Evolutionary conservation across 805 yeast genomes (phyloP).

Genomic region (Candida anglica): DNA sequence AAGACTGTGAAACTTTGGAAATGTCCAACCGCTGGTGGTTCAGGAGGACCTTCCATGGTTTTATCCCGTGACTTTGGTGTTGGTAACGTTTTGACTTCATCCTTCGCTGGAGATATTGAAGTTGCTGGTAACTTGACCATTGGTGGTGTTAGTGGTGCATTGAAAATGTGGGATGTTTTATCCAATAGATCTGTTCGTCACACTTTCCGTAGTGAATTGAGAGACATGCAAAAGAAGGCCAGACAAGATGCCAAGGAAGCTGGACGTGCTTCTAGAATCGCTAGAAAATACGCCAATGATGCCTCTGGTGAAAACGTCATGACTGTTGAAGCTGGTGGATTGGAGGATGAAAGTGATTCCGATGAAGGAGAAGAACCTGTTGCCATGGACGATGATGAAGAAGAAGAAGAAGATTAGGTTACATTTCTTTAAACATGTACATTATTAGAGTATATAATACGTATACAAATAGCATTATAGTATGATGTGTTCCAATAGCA

Average conservation of each 20-base stretch:
- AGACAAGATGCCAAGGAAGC: conserved; percentile 48
- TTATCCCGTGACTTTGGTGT: conserved; percentile 88
- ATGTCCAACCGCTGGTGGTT: conserved; percentile 37
- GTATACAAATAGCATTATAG: too few species aligned
- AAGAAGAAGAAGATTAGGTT: conserved; percentile 10
- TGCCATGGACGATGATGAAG: conserved; percentile 22
- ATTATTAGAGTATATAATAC: not conserved
- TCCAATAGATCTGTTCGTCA: conserved; percentile 75
- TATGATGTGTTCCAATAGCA: too few species aligned
- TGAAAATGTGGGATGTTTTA: conserved; percentile 92
- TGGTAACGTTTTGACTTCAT: conserved; percentile 81
- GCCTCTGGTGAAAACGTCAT: conserved; percentile 51
- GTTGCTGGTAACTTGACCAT: conserved; percentile 78
- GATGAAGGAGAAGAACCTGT: conserved; percentile 50
- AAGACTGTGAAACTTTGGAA: conserved; percentile 87
- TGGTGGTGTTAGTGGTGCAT: conserved; percentile 82
- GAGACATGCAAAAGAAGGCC: conserved; percentile 51
- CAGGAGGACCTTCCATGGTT: conserved; percentile 74
- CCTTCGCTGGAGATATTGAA: conserved; percentile 85
- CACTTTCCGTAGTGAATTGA: conserved; percentile 59
- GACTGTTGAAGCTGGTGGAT: conserved; percentile 59
- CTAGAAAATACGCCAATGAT: conserved; percentile 59
- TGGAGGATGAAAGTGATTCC: conserved; percentile 53
- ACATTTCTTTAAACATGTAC: not conserved
- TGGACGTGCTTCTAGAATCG: conserved; percentile 69